A percentile compares a stretch with the other conserved stretches of the same genome.
These are phyloP conservation scores for Cucumis sativus DNA, from an alignment of 306 rosid genomes.

Conservation along the genomic window Cucumber_9930_V3 NC_026660.2:11788001-11788500, in stretches of 20 bases:
- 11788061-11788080: not conserved
- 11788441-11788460: too few relatives aligned
- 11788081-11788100: not conserved
- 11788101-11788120: not conserved
- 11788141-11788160: not conserved
- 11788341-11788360: not conserved
- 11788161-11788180: not conserved
- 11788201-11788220: not conserved
- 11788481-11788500: not conserved
- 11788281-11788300: not conserved
- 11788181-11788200: not conserved
- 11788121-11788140: not conserved
- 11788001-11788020: too few relatives aligned
- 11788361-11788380: not conserved
- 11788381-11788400: not conserved
- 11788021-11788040: not conserved
- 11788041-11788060: not conserved
- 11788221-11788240: not conserved
- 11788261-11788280: not conserved
- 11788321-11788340: not conserved
- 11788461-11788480: not conserved
- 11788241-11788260: not conserved
- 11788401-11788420: too few relatives aligned
- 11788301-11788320: not conserved
- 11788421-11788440: not conserved